A percentile compares a stretch with the other conserved stretches of the same genome.
Conservation (phyloP, 352 stramenopile species). For the Peronospora tabacina region DNA sequence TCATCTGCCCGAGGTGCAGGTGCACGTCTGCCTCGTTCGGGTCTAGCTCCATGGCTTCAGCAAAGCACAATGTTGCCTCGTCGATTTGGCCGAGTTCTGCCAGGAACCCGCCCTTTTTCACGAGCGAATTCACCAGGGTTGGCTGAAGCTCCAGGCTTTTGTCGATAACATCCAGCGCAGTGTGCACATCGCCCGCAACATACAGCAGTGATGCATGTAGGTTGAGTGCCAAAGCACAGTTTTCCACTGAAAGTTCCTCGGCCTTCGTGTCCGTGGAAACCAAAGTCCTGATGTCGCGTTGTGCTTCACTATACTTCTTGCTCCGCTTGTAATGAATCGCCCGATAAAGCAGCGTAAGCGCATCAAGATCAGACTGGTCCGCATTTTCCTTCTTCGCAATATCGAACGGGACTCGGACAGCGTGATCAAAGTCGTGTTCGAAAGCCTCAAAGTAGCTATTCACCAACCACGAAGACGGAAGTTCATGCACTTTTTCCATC, state of each 20-base stretch:
- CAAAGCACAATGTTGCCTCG: slow-evolving; percentile 54
- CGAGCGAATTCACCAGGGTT: slow-evolving; percentile 49
- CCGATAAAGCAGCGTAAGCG: slow-evolving; percentile 46
- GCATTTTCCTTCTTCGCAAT: slow-evolving; percentile 46
- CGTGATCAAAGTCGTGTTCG: slow-evolving; percentile 65
- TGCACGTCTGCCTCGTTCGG: slow-evolving; percentile 72
- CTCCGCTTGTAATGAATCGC: slow-evolving; percentile 63
- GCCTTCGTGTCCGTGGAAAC: slow-evolving; percentile 35
- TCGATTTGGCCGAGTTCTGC: slow-evolving; percentile 63
- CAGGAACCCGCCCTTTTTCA: slow-evolving; percentile 81
- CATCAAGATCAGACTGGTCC: slow-evolving; percentile 38
- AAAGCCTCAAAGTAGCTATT: slow-evolving; percentile 84
- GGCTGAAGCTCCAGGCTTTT: slow-evolving; percentile 49
- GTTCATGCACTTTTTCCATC: slow-evolving; percentile 66
- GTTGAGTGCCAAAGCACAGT: slow-evolving; percentile 57
- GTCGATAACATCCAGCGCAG: slow-evolving; percentile 55
- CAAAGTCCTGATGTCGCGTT: slow-evolving; percentile 38
- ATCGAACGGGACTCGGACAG: slow-evolving; percentile 45
- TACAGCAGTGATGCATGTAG: slow-evolving; percentile 79
- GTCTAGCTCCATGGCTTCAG: slow-evolving; percentile 57
- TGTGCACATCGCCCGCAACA: slow-evolving; percentile 65
- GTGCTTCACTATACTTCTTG: slow-evolving; percentile 41
- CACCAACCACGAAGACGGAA: slow-evolving; percentile 71
- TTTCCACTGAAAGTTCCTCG: slow-evolving; percentile 27
- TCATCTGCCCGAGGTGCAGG: slow-evolving; percentile 74